phyloP scores from a whole-genome alignment of 2,329 filamentous ascomycete genomes.

The Exophiala sp. region DNA sequence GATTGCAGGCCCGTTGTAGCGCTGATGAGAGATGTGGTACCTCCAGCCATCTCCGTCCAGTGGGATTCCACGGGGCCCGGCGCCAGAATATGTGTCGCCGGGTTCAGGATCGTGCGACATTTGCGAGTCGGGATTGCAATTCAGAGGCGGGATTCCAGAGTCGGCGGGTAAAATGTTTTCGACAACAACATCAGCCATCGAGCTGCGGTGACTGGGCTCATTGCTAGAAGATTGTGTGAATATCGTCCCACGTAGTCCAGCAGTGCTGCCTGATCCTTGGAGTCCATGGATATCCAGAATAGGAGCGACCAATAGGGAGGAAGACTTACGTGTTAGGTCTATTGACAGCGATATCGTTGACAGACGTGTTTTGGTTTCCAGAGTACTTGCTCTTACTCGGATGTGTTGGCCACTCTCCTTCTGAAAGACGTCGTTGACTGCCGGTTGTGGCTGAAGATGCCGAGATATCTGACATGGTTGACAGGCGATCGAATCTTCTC shows the following conservation, averaged over 20 bases:
- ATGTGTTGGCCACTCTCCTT: slow-evolving; percentile 5
- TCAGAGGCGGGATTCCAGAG: not conserved
- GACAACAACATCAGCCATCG: not conserved
- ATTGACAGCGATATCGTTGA: slow-evolving; percentile 2
- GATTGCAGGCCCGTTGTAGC: not conserved
- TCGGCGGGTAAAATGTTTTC: no score
- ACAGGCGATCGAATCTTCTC: not conserved
- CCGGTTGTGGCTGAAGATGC: not conserved
- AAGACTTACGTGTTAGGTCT: slow-evolving; percentile 8
- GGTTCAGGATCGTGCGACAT: not conserved
- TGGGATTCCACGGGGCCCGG: slow-evolving; percentile 4
- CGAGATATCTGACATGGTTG: slow-evolving; percentile 5
- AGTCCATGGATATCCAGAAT: not conserved
- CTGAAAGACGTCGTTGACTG: no score
- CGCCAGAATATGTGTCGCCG: not conserved
- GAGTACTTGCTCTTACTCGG: slow-evolving; percentile 9
- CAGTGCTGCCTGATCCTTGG: not conserved
- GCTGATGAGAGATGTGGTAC: slow-evolving; percentile 7
- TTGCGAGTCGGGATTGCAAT: not conserved
- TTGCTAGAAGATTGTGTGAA: no score
- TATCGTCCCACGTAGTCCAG: not conserved
- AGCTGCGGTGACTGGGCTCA: no score
- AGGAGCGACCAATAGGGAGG: not conserved
- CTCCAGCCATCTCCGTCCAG: slow-evolving; percentile 7
- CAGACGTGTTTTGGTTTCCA: slow-evolving; percentile 1